Evolutionary conservation across 2,329 filamentous ascomycete genomes (phyloP).

Genomic region (Monosporascus sp.): DNA sequence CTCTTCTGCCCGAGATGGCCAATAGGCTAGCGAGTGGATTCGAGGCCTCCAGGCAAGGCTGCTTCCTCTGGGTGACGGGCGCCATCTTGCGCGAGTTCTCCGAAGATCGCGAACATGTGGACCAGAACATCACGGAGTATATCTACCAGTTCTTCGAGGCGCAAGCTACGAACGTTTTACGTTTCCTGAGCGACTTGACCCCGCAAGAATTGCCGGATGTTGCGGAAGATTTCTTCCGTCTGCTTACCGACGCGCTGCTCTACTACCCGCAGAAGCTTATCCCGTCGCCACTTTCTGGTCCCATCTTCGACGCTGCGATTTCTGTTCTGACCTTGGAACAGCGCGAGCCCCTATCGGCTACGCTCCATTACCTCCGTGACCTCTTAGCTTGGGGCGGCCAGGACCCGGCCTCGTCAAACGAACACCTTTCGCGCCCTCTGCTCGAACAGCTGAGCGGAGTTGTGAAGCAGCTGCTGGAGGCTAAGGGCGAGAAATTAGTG

Average conservation of each 20-base stretch:
- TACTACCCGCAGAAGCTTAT: constrained; percentile 87
- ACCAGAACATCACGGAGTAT: constrained; percentile 72
- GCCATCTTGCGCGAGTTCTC: constrained; percentile 94
- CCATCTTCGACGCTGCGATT: constrained; percentile 82
- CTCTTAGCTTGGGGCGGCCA: constrained; percentile 82
- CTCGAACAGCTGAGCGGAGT: constrained; percentile 65
- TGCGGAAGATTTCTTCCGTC: constrained; percentile 94
- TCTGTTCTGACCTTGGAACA: constrained; percentile 86
- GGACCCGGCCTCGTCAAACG: constrained; percentile 58
- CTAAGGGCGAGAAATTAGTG: constrained; percentile 71
- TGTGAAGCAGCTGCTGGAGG: constrained; percentile 65
- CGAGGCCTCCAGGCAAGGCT: constrained; percentile 79
- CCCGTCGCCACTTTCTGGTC: constrained; percentile 69
- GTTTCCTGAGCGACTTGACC: constrained; percentile 80
- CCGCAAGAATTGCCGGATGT: constrained; percentile 70
- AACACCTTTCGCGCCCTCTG: constrained; percentile 50
- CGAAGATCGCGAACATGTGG: constrained; percentile 79
- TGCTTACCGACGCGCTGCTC: constrained; percentile 84
- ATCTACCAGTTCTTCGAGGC: constrained; percentile 95
- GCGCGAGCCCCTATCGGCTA: constrained; percentile 83
- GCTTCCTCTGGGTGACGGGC: constrained; percentile 97
- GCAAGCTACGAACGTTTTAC: constrained; percentile 83
- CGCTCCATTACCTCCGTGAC: constrained; percentile 88
- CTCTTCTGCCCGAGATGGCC: constrained; percentile 77
- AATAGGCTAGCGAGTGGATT: constrained; percentile 86